Evolutionary conservation across 2,329 filamentous ascomycete species (phyloP).

Genomic region (Aspergillus spinulosporus): DNA sequence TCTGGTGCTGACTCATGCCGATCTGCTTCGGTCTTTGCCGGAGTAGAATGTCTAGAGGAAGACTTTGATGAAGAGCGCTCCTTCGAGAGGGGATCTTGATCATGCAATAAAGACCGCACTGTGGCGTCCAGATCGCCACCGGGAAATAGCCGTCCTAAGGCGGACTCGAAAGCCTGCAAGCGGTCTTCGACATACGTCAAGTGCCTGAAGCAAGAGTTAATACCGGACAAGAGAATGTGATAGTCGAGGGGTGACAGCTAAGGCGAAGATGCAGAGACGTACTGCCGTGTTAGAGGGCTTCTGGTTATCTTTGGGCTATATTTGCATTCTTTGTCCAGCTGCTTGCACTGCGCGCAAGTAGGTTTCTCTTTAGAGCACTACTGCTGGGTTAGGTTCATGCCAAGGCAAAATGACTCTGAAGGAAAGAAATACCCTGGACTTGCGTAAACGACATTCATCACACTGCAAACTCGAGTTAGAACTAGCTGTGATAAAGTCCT

Average conservation of each 20-base stretch:
- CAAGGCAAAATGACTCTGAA: not conserved
- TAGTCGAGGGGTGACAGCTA: not conserved
- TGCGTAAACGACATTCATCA: slow-evolving; percentile 43
- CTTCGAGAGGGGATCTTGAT: slow-evolving; percentile 34
- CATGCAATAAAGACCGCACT: slow-evolving; percentile 39
- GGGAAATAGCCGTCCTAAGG: slow-evolving; percentile 40
- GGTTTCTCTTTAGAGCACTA: slow-evolving; percentile 47
- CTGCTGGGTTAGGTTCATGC: not conserved
- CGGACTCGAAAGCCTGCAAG: slow-evolving; percentile 41
- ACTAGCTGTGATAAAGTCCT: not conserved
- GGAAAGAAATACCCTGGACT: slow-evolving; percentile 36
- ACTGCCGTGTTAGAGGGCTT: slow-evolving; percentile 46
- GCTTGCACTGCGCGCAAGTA: slow-evolving; percentile 41
- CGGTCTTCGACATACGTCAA: slow-evolving; percentile 45
- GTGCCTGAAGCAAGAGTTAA: slow-evolving; percentile 31
- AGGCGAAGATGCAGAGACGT: slow-evolving; percentile 20
- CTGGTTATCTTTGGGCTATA: slow-evolving; percentile 46
- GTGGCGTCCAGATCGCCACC: slow-evolving; percentile 43
- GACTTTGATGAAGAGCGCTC: slow-evolving; percentile 36
- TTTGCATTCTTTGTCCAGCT: slow-evolving; percentile 43
- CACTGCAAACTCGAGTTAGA: slow-evolving; percentile 28
- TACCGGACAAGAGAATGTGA: not conserved
- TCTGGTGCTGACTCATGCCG: slow-evolving; percentile 43
- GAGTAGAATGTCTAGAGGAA: slow-evolving; percentile 42
- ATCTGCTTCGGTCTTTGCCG: slow-evolving; percentile 36